These are phyloP conservation scores for Phytopythium delawarense DNA, from an alignment of 352 stramenopile genomes.

Conservation along the genomic window DNA sequence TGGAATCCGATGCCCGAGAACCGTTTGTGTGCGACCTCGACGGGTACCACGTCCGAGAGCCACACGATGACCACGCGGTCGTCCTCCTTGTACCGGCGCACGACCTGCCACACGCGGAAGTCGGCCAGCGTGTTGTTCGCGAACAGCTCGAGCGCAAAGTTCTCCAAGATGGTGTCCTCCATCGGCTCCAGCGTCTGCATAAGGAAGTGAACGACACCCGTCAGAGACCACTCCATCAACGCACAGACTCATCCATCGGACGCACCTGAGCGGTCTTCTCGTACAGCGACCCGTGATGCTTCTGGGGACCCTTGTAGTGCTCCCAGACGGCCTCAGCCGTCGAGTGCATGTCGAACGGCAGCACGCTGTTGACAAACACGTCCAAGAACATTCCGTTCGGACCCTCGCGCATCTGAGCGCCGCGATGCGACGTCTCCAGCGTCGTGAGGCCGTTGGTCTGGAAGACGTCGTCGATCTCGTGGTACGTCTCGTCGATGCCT, in stretches of 20 bases:
- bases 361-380: conserved; percentile 42
- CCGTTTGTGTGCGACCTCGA: conserved; percentile 23
- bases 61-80: conserved; percentile 31
- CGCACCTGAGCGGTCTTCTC: conserved; percentile 37
- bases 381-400: conserved; percentile 32
- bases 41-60: conserved; percentile 23
- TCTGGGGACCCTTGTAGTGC: conserved; percentile 40
- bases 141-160: conserved; percentile 34
- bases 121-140: conserved; percentile 26
- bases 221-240: not conserved
- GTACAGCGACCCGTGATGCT: conserved; percentile 38
- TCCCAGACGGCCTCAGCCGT: conserved; percentile 34
- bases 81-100: conserved; percentile 28
- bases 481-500: conserved; percentile 24
- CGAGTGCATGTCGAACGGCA: conserved; percentile 42
- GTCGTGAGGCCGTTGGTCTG: conserved; percentile 33
- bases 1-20: conserved; percentile 26
- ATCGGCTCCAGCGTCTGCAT: conserved; percentile 2
- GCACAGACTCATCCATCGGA: not conserved
- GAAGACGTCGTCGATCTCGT: conserved; percentile 33
- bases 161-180: conserved; percentile 31
- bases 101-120: conserved; percentile 31
- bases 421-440: conserved; percentile 22
- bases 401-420: conserved; percentile 33
- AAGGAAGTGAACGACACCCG: not conserved